Base-by-base conservation (phyloP, 139 green algal genomes). In the Bryopsis sp. region DNA sequence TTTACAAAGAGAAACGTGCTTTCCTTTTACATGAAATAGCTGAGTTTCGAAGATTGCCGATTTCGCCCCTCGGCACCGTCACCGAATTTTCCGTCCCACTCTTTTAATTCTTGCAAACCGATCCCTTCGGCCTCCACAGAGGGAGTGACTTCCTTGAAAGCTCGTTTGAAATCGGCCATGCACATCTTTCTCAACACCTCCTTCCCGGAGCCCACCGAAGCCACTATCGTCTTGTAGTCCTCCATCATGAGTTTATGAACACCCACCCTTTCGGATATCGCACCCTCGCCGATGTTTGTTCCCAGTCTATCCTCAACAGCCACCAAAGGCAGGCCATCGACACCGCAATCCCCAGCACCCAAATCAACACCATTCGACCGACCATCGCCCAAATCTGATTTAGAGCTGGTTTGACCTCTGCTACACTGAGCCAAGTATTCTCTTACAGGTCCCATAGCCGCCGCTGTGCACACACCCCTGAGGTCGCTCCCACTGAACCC, bases 81-180 rank as follows among this genome's bases (percentile, higher is more conserved):
- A 22, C 83, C 83, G 28, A 80, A 89, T 34, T 78, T 64, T 33
- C 88, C 83, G 60, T 89, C 88, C 83, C 83, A 89, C 35, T 71
- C 62, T 46, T 64, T 36, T 60, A 90, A 74, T 70, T 88, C 83
- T 4, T 3, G n/a, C 68, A 81, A 78, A 39, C 47, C 79, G 0
- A 29, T 70, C 1, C 58, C 58, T 8, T 81, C 83, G 29, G 2
- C 22, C 2, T 58, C 34, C 6, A 77, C 67, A 38, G 67, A 80
- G 28, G 83, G 59, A 2, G 74, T 73, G 11, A 86, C 80, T 54
- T 79, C 67, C 67, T 70, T 80, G 73, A 84, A 80, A 1, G 84
- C 84, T 1, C 68, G 59, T 47, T 66, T 70, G 48, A 90, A 89
- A 60, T 90, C 84, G 7, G 76, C 60, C 58, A 91, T 60, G 28